Base-by-base conservation (phyloP, 73 alveolate genomes). In the Urostyla sp. region DNA sequence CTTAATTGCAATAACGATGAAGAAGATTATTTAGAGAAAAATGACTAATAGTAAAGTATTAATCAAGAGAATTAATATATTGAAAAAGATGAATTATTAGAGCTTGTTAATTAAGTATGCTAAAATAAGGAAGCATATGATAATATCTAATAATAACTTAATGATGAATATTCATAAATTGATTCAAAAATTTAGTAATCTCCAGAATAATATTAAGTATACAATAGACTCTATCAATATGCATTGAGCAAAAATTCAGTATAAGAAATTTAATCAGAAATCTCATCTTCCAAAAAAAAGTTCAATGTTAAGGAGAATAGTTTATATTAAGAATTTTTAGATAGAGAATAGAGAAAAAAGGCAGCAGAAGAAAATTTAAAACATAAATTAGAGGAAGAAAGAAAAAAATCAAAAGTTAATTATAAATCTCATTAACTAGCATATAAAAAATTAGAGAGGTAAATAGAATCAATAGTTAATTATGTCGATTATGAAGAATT, bases 401-500 rank as follows among this genome's bases (percentile, higher is more conserved):
- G 49, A 16, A 18, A 15, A 15, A 69, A 69, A 69, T 69, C 83
- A 1, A 69, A 69, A 31, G 83, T 69, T 1, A 69, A 69, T 23
- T 7, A 26, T 32, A 69, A 69, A 32, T 69, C 83, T 4, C 83
- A 69, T 49, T 28, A 69, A 31, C 48, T 69, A 30, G 83, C 83
- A n/a, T 69, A 69, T 28, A 69, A 69, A 16, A 69, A 69, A 48
- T 69, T 69, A 0, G 83, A 69, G 30, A 69, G 69, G 49, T 67
- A 69, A 31, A 23, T 69, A 24, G 36, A 28, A 4, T 18, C 69
- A 6, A 69, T 69, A 6, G 49, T 69, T 30, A 69, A 27, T 20
- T 69, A 69, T 49, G 83, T 69, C 7, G 83, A 69, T 27, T 69
- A 69, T 31, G 83, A 69, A n/a, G 83, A 69, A 46, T 34, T 34